A percentile compares a stretch with the other conserved stretches of the same genome.
phyloP scores from a whole-genome alignment of 1,284 basidiomycete genomes.

The Heliocybe sulcata region DNA sequence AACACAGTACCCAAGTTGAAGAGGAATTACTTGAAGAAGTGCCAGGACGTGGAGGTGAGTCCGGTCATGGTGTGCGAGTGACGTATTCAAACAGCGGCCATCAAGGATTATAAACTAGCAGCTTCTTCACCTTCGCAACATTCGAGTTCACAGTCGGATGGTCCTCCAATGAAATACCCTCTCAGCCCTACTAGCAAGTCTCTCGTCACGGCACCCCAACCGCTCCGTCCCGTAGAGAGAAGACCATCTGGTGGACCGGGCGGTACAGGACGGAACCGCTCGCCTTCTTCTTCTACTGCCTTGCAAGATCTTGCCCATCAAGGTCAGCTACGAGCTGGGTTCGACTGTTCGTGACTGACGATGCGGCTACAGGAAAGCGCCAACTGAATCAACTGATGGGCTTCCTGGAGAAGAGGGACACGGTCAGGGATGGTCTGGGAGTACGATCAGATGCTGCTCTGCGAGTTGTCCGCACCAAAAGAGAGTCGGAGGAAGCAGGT shows the following conservation, averaged over 20 bases:
- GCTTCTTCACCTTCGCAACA: constrained; percentile 28
- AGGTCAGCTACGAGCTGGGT: constrained; percentile 29
- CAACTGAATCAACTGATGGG: constrained; percentile 73
- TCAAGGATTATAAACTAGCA: constrained; percentile 56
- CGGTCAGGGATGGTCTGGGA: constrained; percentile 48
- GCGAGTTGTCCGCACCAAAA: constrained; percentile 72
- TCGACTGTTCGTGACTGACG: constrained; percentile 7
- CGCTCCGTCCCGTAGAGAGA: constrained; percentile 63
- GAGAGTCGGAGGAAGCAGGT: constrained; percentile 92
- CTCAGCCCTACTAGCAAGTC: constrained; percentile 28
- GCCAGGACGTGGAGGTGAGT: constrained; percentile 73
- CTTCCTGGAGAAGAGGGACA: constrained; percentile 64
- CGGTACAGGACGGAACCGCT: constrained; percentile 46
- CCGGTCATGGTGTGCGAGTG: not conserved
- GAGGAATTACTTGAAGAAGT: constrained; percentile 71
- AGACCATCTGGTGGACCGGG: constrained; percentile 58
- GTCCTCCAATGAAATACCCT: constrained; percentile 20
- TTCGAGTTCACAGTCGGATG: constrained; percentile 7
- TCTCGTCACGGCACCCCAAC: constrained; percentile 58
- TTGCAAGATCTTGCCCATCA: constrained; percentile 75
- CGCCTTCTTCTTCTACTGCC: constrained; percentile 61
- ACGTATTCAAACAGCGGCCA: not conserved
- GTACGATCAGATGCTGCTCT: constrained; percentile 55
- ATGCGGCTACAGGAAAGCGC: constrained; percentile 49
- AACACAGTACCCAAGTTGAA: constrained; percentile 72